These are phyloP conservation scores for Royoungia palumana DNA, from an alignment of 768 basidiomycete species.

Conservation along the genomic window DNA sequence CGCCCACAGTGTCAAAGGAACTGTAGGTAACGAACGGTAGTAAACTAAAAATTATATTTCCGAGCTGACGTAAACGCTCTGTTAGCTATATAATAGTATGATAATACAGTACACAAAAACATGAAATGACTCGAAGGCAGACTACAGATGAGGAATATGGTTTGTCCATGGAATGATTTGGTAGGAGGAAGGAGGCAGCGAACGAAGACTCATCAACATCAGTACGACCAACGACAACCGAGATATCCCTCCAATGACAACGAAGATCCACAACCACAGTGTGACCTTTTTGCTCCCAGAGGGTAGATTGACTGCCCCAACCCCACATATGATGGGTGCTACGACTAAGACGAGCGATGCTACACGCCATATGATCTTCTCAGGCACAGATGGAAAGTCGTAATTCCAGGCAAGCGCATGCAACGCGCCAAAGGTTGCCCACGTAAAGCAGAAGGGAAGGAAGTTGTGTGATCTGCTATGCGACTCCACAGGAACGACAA, in stretches of 20 bases:
- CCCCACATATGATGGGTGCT: neutral
- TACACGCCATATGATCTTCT: neutral
- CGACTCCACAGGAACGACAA: neutral
- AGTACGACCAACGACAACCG: neutral
- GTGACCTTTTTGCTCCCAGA: neutral
- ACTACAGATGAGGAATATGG: neutral
- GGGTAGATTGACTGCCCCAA: too few relatives aligned
- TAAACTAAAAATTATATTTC: too few relatives aligned
- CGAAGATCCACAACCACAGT: too few relatives aligned
- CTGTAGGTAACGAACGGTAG: too few relatives aligned
- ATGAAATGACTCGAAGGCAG: too few relatives aligned
- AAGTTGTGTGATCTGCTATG: neutral
- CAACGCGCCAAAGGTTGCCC: neutral
- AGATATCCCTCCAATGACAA: neutral
- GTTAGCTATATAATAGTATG: too few relatives aligned
- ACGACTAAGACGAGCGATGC: neutral
- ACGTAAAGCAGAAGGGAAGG: neutral
- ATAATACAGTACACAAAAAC: too few relatives aligned
- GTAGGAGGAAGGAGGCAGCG: neutral
- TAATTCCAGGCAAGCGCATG: conserved; percentile 1
- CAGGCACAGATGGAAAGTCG: neutral
- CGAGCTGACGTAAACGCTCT: too few relatives aligned
- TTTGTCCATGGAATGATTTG: neutral
- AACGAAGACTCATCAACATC: conserved; percentile 5
- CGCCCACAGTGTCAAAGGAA: too few relatives aligned